Conservation (phyloP, 2,329 filamentous ascomycete genomes). For the Penicillium sp. region DNA sequence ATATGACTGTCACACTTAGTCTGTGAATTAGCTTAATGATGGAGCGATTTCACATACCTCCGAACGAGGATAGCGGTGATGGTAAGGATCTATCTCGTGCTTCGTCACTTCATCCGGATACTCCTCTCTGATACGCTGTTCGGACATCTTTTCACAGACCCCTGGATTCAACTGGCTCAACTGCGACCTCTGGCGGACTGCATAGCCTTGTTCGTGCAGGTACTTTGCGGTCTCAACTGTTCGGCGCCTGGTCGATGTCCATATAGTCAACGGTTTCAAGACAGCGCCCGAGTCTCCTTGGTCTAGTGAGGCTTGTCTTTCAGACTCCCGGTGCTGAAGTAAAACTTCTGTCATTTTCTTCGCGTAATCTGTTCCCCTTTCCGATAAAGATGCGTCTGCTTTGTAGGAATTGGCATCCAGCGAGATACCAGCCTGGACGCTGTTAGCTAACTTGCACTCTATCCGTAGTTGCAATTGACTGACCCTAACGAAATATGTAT, state of each 20-base stretch:
- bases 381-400: constrained; percentile 77
- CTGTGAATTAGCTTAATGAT: background rate
- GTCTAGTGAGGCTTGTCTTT: constrained; percentile 65
- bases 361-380: constrained; percentile 75
- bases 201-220: constrained; percentile 74
- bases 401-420: constrained; percentile 90
- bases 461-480: constrained; percentile 13
- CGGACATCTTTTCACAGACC: constrained; percentile 89
- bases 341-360: constrained; percentile 81
- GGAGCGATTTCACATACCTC: constrained; percentile 57
- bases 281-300: constrained; percentile 65
- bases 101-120: constrained; percentile 90
- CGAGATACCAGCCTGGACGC: constrained; percentile 65
- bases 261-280: constrained; percentile 78
- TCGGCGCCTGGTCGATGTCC: constrained; percentile 88
- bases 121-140: constrained; percentile 70
- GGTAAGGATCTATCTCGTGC: constrained; percentile 91
- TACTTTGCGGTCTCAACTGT: constrained; percentile 86
- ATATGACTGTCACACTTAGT: constrained; percentile 64
- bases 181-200: constrained; percentile 85
- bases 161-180: constrained; percentile 97
- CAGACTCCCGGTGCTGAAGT: constrained; percentile 75
- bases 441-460: background rate
- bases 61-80: constrained; percentile 90
- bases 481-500: constrained; percentile 84